Evolutionary conservation across 495 filamentous ascomycete genomes (phyloP), one percentile per base, ranked within the genome.

Genomic region (Xylaria cubensis): DNA sequence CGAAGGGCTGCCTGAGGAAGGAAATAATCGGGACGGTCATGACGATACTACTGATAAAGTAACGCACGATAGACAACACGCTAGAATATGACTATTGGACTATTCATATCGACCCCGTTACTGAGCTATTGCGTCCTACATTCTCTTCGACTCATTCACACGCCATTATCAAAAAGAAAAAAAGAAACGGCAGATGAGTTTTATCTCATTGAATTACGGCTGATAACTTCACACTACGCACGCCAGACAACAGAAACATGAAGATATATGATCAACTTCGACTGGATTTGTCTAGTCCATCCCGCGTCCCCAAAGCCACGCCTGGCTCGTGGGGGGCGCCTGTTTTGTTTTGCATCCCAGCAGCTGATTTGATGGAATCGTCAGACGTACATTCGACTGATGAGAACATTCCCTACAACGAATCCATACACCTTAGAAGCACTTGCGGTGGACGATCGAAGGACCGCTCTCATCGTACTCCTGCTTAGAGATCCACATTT

Each of bases 401-500:
- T 12, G 32, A 67, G 64, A 26, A 70, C 7, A 66, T 36, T 63
- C 15, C n/a, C 36, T 7, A 19, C n/a, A 34, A 29, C 48, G 74
- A 69, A 32, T 53, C 59, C 75, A 76, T 83, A 90, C 90, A 90
- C 90, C 90, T 97, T 97, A 97, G 92, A 97, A 97, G 92, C 94
- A 99, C 93, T 99, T 99, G 93, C 96, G 95, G 92, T 99, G 96
- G 77, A 99, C 96, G 82, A 99, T 98, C 78, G 94, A 97, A 79
- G 96, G 96, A 85, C 96, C 96, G 84, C 91, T 94, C 93, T 99
- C 96, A 87, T 99, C 96, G 90, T 98, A 98, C 90, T 98, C 96
- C 88, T 99, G 96, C 93, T 99, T 99, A 75, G 96, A 99, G 92
- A 99, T 98, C 96, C 96, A 99, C 97, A 99, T 99, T 88, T 98